Percentiles rank a stretch among this genome's conserved stretches.
Evolutionary conservation across 148 eudicot genomes (phyloP).

Genomic region (Fallopia convolvulus): DNA sequence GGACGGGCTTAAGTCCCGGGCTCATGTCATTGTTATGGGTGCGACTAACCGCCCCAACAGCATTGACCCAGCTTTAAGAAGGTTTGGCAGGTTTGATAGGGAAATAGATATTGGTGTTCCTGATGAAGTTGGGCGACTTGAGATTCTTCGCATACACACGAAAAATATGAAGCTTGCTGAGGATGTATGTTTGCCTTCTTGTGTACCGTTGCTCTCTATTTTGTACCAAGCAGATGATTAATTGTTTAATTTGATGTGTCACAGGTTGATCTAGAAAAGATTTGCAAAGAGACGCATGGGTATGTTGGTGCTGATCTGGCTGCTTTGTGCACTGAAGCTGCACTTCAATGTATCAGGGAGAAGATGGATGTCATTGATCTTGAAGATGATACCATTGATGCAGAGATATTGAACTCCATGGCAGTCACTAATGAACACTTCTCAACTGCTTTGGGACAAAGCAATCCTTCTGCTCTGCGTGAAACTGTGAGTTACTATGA

Average conservation of each 20-base stretch:
- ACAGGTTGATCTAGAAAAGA: constrained; percentile 17
- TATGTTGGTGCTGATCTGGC: constrained; percentile 18
- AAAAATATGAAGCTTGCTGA: constrained; percentile 94
- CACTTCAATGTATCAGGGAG: constrained; percentile 16
- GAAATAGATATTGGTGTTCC: constrained; percentile 95
- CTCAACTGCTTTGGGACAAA: constrained; percentile 13
- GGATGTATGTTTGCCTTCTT: constrained; percentile 37
- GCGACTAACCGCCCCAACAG: constrained; percentile 93
- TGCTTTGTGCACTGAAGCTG: constrained; percentile 19
- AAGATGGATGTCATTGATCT: constrained; percentile 18
- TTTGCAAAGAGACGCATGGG: constrained; percentile 12
- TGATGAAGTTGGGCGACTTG: constrained; percentile 85
- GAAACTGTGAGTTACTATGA: constrained; percentile 11
- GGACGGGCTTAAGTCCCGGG: constrained; percentile 91
- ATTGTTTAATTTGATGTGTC: background rate
- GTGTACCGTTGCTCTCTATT: background rate
- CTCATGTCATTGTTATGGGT: constrained; percentile 88
- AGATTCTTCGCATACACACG: constrained; percentile 84
- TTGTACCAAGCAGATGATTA: background rate
- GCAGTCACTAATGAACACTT: constrained; percentile 18
- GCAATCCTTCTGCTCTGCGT: constrained; percentile 20
- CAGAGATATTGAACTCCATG: constrained; percentile 18
- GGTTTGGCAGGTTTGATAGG: constrained; percentile 88
- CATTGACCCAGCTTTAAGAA: constrained; percentile 81
- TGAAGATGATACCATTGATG: constrained; percentile 14